Base-by-base conservation (phyloP, 768 basidiomycete species). In the Scleroderma bovista region DNA sequence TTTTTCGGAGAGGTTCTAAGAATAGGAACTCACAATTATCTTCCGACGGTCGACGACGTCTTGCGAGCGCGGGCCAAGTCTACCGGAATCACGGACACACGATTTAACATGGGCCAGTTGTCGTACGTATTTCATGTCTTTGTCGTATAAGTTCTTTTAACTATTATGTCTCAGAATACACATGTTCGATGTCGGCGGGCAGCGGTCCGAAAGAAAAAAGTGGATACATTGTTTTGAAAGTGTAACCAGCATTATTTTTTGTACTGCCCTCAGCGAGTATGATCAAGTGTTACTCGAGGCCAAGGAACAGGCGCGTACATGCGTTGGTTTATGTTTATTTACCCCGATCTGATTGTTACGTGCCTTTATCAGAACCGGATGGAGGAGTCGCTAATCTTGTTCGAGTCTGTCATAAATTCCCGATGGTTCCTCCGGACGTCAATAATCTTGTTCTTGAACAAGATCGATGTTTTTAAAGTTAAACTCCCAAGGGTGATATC, bases 61-160 rank as follows among this genome's bases (percentile, higher is more conserved):
- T 72, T 97, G 23, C 75, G 91, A 22, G 90, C 91, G n/a, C 80
- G 92, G 55, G 81, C 83, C 51, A 94, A 94, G 73, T 91, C 84
- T 48, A 84, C 88, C 3, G 93, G 93, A 16, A 94, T 97, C 58
- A 84, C 83, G 6, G 93, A 97, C 69, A 96, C 93, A 6, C 69
- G 85, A 60, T 89, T 90, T 51, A 75, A 73, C 12, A 79, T 88
- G 76, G 87, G 85, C 3, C 78, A 74, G 44, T 63, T 82, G 6
- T 78, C 79, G 79, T 82, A 54, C 50, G 77, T 75, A 3, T 13
- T 15, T 19, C 2, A 16, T 5, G 3, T 19, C 11, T 0, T 5
- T 37, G 10, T 0, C 1, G 2, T 1, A 42, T 8, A 2, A 17
- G 0, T 34, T 17, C 16, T 20, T 17, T 44, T 19, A 6, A 19